Percentiles rank a stretch among this genome's conserved stretches.
phyloP scores from a whole-genome alignment of 2,329 filamentous ascomycete genomes.

The Xylariaceae sp. region DNA sequence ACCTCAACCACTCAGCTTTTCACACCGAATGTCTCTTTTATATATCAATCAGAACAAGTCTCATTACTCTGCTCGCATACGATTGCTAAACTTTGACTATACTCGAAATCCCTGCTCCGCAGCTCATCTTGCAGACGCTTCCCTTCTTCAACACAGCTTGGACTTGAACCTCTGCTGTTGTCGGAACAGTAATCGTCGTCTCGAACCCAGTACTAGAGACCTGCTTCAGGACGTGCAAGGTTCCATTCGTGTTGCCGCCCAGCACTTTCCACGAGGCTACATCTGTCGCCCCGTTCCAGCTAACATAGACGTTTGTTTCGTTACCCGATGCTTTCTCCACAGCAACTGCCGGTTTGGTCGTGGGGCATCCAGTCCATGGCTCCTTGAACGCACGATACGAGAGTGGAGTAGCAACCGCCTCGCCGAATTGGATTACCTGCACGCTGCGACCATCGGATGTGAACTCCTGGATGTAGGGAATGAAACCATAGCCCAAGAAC shows the following conservation, averaged over 20 bases:
- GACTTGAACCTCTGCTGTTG: not conserved
- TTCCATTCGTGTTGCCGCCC: constrained; percentile 9
- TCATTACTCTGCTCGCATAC: too few species aligned
- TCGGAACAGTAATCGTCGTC: constrained; percentile 9
- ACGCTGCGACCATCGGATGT: constrained; percentile 29
- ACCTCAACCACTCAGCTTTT: too few species aligned
- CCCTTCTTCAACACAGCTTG: not conserved
- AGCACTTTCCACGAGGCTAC: constrained; percentile 36
- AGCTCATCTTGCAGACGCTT: not conserved
- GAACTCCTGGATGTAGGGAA: constrained; percentile 36
- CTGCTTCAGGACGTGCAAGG: constrained; percentile 7
- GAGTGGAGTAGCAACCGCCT: constrained; percentile 13
- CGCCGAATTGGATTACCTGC: constrained; percentile 34
- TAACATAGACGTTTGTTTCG: constrained; percentile 30
- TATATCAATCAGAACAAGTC: too few species aligned
- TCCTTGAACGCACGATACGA: constrained; percentile 37
- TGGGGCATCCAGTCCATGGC: constrained; percentile 30
- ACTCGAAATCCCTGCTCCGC: not conserved
- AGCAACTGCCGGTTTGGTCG: constrained; percentile 15
- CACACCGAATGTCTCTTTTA: too few species aligned
- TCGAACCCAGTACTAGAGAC: constrained; percentile 18
- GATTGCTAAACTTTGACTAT: not conserved
- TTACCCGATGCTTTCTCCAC: constrained; percentile 11
- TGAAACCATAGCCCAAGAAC: constrained; percentile 37
- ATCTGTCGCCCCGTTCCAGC: constrained; percentile 39